These are phyloP conservation scores for Hygrophorus pudorinus DNA, from an alignment of 768 basidiomycete genomes.

Conservation along the genomic window DNA sequence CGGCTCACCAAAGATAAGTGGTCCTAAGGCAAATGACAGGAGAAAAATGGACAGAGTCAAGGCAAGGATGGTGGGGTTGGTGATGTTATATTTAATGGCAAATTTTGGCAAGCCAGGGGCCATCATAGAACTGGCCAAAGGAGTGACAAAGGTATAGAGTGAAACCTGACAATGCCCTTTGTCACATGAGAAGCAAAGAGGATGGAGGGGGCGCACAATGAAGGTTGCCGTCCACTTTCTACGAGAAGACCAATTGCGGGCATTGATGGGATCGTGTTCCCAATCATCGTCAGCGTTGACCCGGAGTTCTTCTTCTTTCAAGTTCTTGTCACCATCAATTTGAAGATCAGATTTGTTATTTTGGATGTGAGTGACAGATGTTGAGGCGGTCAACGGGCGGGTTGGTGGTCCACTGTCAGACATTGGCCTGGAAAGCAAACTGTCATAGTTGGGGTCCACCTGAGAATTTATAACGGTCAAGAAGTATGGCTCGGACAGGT, in stretches of 20 bases:
- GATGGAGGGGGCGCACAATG: conserved; percentile 32
- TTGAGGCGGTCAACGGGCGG: too few species aligned
- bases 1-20: conserved; percentile 13
- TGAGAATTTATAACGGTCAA: too few species aligned
- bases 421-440: too few species aligned
- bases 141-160: conserved; percentile 28
- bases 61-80: conserved; percentile 38
- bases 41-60: conserved; percentile 57
- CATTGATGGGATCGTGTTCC: conserved; percentile 49
- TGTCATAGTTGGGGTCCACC: too few species aligned
- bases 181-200: neutral
- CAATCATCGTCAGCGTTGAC: conserved; percentile 21
- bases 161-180: conserved; percentile 23
- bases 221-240: conserved; percentile 51
- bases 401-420: too few species aligned
- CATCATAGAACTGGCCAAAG: conserved; percentile 39
- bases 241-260: conserved; percentile 51
- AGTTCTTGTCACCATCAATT: too few species aligned
- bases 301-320: too few species aligned
- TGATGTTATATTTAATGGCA: conserved; percentile 40
- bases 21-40: conserved; percentile 52
- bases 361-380: too few species aligned
- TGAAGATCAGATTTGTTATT: too few species aligned
- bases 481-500: too few species aligned
- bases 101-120: conserved; percentile 55